A percentile compares a stretch with the other conserved stretches of the same genome.
These are phyloP conservation scores for Chalciporus pseudorubinellus DNA, from an alignment of 768 basidiomycete genomes.

Conservation along the genomic window DNA sequence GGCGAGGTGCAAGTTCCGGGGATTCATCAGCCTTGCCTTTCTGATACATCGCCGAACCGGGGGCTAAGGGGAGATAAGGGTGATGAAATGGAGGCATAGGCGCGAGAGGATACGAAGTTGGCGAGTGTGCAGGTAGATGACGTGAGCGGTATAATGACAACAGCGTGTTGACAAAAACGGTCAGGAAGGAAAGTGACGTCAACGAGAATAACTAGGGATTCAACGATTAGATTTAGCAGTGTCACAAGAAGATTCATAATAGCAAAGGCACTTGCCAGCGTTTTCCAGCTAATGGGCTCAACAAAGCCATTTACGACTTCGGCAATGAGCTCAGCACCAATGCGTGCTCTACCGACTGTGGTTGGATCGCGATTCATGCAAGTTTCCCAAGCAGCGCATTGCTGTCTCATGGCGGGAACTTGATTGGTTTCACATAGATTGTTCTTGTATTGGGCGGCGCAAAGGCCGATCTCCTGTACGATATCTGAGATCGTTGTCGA, in stretches of 20 bases:
- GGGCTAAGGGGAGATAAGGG: slow-evolving; percentile 52
- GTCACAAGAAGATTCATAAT: slow-evolving; percentile 11
- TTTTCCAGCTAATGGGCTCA: slow-evolving; percentile 97
- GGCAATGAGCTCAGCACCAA: slow-evolving; percentile 92
- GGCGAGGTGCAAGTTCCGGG: slow-evolving; percentile 44
- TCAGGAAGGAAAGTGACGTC: slow-evolving; percentile 73
- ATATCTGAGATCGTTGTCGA: slow-evolving; percentile 54
- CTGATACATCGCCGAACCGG: slow-evolving; percentile 48
- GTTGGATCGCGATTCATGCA: slow-evolving; percentile 96
- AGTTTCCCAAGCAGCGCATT: slow-evolving; percentile 87
- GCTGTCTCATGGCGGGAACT: slow-evolving; percentile 84
- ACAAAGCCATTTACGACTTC: slow-evolving; percentile 97
- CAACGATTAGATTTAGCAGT: slow-evolving; percentile 19
- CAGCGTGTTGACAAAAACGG: slow-evolving; percentile 77
- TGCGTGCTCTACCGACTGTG: slow-evolving; percentile 81
- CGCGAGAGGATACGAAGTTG: slow-evolving; percentile 38
- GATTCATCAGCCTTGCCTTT: slow-evolving; percentile 28
- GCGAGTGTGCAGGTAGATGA: slow-evolving; percentile 46
- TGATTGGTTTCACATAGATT: slow-evolving; percentile 77
- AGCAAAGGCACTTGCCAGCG: slow-evolving; percentile 58
- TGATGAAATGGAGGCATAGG: slow-evolving; percentile 43
- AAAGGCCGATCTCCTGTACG: slow-evolving; percentile 88
- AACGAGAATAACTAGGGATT: slow-evolving; percentile 61
- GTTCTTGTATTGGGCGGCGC: slow-evolving; percentile 73
- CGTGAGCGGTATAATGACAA: slow-evolving; percentile 74